Evolutionary conservation across 2,329 filamentous ascomycete genomes (phyloP), one percentile per base, ranked within the genome.

Genomic region (Ophiostoma novo-ulmi): DNA sequence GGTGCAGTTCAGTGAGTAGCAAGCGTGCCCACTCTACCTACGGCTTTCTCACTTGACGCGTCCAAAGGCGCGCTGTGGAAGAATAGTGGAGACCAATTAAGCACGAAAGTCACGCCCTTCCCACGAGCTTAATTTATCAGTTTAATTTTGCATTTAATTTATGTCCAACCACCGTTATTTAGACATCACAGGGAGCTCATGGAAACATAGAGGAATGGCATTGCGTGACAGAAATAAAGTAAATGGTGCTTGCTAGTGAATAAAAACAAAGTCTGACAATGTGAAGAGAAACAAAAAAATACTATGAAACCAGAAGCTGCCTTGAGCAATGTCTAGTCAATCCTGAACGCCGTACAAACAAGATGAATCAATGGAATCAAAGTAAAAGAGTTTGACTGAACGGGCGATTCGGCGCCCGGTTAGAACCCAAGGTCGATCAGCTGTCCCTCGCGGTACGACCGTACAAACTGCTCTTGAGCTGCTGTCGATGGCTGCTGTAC

Each of bases 361-460:
- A 44, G 39, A 22, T 26, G 22, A 67, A 67, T 20, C n/a, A 39
- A 35, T 20, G 26, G 35, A 38, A 38, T 14, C 2, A 38, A 61
- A 67, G n/a, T 26, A 63, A 39, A 63, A 14, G 20, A 39, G 8
- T 3, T 39, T 3, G 38, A 39, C 2, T 31, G 38, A 39, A 39
- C 17, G 6, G 5, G 7, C 20, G 3, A 48, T 7, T 20, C 17
- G 26, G 58, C 31, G 8, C 61, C 35, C n/a, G 31, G 31, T 58
- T 10, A 38, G 48, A 36, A 26, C 48, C 26, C 36, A 41, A 71
- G 5, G 1, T 74, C 73, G 26, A 74, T 73, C 36, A 74, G 67
- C 17, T 7, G 13, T 8, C 70, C 72, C 14, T 74, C 73, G n/a
- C 38, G 68, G 61, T 72, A 74, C 52, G 67, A 66, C 55, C 39